These are phyloP conservation scores for Fusarium abutilonis DNA, from an alignment of 2,329 filamentous ascomycete species.

Conservation along the genomic window DNA sequence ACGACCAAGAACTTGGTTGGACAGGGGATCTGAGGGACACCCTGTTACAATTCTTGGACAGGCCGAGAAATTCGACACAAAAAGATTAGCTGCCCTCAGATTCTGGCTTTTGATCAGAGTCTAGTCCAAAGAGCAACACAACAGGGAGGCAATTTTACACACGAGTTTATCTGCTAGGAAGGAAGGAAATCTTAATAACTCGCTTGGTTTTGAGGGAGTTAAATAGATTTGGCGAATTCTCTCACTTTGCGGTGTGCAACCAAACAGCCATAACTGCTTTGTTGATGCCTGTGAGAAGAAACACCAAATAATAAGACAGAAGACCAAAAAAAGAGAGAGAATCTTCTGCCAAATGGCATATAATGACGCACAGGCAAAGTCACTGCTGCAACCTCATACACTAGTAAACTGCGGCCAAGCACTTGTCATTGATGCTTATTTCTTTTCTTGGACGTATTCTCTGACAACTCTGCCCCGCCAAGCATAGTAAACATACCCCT, in stretches of 20 bases:
- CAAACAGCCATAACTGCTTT: constrained; percentile 19
- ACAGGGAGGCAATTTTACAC: constrained; percentile 27
- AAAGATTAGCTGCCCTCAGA: constrained; percentile 21
- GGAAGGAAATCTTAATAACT: constrained; percentile 29
- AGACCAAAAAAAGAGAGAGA: constrained; percentile 8
- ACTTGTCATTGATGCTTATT: constrained; percentile 37
- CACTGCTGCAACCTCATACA: constrained; percentile 35
- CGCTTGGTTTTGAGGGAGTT: constrained; percentile 28
- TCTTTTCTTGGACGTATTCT: constrained; percentile 13
- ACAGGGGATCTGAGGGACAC: constrained; percentile 30
- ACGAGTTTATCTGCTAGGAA: constrained; percentile 28
- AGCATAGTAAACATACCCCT: constrained; percentile 38
- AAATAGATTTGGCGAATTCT: constrained; percentile 38
- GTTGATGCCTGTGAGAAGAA: constrained; percentile 28
- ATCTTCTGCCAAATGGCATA: constrained; percentile 19
- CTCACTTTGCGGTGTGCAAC: constrained; percentile 29
- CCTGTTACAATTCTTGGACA: constrained; percentile 24
- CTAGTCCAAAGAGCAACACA: constrained; percentile 17
- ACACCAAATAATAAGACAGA: constrained; percentile 19
- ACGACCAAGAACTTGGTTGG: constrained; percentile 41
- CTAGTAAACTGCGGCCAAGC: constrained; percentile 29
- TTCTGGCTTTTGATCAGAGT: constrained; percentile 29
- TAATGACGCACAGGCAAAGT: constrained; percentile 37
- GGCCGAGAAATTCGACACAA: constrained; percentile 24
- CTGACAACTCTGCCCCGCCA: constrained; percentile 41